Percentiles rank a stretch among this genome's conserved stretches.
Evolutionary conservation across 257 asterid genomes (phyloP).

Genomic region (Euphrasia confusa): DNA sequence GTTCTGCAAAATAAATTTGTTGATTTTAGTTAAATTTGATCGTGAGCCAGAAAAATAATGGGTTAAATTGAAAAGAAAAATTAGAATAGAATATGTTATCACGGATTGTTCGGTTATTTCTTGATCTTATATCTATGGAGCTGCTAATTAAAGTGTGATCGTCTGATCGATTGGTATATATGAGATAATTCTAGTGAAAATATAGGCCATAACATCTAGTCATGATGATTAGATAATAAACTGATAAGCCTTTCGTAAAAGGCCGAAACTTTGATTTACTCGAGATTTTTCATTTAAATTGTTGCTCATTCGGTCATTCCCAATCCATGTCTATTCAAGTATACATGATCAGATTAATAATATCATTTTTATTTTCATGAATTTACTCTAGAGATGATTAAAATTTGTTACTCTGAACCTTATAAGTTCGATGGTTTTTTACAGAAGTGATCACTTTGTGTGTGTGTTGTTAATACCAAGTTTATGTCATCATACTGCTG

Average conservation of each 20-base stretch:
- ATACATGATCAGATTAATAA: not conserved
- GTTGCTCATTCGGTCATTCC: not conserved
- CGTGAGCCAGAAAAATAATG: not conserved
- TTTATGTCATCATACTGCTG: not conserved
- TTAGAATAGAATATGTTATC: not conserved
- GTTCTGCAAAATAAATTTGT: not conserved
- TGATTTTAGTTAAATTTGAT: not conserved
- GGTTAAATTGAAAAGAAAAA: constrained; percentile 8
- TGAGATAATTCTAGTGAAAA: no score
- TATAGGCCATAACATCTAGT: no score
- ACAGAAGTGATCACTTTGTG: no score
- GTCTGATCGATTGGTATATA: no score
- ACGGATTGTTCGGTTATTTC: no score
- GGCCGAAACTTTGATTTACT: not conserved
- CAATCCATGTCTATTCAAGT: not conserved
- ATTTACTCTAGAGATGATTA: not conserved
- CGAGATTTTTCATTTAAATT: not conserved
- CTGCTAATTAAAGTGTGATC: no score
- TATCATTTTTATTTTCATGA: constrained; percentile 14
- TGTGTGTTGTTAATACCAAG: constrained; percentile 2
- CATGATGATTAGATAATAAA: not conserved
- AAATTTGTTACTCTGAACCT: not conserved
- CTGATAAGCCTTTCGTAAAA: constrained; percentile 10
- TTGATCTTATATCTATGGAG: no score
- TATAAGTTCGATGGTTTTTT: no score